Conservation (phyloP, 371 early-diverging fungal species). For the Saksenaea oblongispora region DNA sequence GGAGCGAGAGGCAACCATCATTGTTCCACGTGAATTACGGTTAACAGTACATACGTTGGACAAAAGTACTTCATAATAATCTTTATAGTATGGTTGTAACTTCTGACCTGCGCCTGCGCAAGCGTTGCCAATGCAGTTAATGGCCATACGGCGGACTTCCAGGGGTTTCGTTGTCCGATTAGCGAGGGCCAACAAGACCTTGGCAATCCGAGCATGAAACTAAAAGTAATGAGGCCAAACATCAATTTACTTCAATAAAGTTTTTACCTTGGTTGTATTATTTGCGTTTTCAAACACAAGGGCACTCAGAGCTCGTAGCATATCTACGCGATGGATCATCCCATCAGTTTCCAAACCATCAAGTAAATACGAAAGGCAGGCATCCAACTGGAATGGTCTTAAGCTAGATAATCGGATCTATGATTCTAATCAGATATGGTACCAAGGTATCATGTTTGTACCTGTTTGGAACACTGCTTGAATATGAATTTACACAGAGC, state of each 20-base stretch:
- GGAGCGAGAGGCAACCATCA: conserved; percentile 35
- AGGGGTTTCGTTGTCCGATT: conserved; percentile 32
- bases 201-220: conserved; percentile 29
- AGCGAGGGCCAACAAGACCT: conserved; percentile 30
- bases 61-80: conserved; percentile 45
- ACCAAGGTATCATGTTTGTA: conserved; percentile 6
- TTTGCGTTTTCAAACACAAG: conserved; percentile 49
- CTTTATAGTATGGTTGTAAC: conserved; percentile 35
- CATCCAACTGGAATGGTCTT: conserved; percentile 36
- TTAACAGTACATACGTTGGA: conserved; percentile 39
- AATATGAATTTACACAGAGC: conserved; percentile 49
- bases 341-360: conserved; percentile 29
- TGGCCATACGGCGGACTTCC: conserved; percentile 62
- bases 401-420: conserved; percentile 40
- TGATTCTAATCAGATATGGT: not conserved
- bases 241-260: not conserved
- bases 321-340: conserved; percentile 29
- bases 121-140: conserved; percentile 63
- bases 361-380: conserved; percentile 31
- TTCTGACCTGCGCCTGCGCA: conserved; percentile 48
- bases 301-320: conserved; percentile 47
- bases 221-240: not conserved
- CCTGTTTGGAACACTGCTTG: conserved; percentile 48
- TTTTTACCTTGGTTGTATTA: conserved; percentile 35
- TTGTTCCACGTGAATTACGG: conserved; percentile 30